A percentile compares a stretch with the other conserved stretches of the same genome.
Evolutionary conservation across 1,284 basidiomycete genomes (phyloP).

Genomic region (Cryptococcus sp.): DNA sequence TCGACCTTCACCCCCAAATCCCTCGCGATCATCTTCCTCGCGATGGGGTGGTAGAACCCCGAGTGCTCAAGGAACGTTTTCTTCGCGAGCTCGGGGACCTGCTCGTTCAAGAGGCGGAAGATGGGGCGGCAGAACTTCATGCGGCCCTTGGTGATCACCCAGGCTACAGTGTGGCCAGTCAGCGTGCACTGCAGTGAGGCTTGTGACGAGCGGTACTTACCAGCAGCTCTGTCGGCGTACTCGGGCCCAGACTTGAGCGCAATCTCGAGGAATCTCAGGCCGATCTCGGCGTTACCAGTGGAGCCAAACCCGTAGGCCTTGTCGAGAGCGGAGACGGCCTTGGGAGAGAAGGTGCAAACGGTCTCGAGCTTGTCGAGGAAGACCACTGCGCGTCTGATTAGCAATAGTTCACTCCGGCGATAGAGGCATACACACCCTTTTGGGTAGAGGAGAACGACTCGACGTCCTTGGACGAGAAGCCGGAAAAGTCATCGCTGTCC

Average conservation of each 20-base stretch:
- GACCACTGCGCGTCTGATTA: conserved; percentile 36
- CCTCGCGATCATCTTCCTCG: conserved; percentile 50
- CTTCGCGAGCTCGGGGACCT: conserved; percentile 51
- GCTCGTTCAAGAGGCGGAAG: conserved; percentile 51
- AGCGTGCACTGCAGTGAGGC: neutral
- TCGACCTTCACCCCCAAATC: conserved; percentile 38
- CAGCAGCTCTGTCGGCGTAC: conserved; percentile 52
- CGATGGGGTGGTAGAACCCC: conserved; percentile 53
- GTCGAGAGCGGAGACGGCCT: conserved; percentile 47
- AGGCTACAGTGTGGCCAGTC: conserved; percentile 27
- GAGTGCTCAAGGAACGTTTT: conserved; percentile 53
- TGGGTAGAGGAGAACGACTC: conserved; percentile 43
- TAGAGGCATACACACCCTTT: conserved; percentile 23
- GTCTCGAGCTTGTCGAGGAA: conserved; percentile 53
- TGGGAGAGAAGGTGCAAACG: conserved; percentile 38
- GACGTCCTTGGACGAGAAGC: conserved; percentile 45
- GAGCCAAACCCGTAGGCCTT: conserved; percentile 49
- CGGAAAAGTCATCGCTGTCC: conserved; percentile 45
- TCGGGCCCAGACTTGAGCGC: conserved; percentile 51
- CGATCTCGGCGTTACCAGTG: conserved; percentile 52
- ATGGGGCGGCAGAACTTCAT: conserved; percentile 54
- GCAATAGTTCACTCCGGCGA: neutral
- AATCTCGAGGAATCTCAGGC: conserved; percentile 53
- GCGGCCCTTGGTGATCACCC: conserved; percentile 54
- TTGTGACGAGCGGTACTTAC: conserved; percentile 25